Conservation (phyloP, 2,329 filamentous ascomycete genomes). For the Ciborinia camelliae region DNA sequence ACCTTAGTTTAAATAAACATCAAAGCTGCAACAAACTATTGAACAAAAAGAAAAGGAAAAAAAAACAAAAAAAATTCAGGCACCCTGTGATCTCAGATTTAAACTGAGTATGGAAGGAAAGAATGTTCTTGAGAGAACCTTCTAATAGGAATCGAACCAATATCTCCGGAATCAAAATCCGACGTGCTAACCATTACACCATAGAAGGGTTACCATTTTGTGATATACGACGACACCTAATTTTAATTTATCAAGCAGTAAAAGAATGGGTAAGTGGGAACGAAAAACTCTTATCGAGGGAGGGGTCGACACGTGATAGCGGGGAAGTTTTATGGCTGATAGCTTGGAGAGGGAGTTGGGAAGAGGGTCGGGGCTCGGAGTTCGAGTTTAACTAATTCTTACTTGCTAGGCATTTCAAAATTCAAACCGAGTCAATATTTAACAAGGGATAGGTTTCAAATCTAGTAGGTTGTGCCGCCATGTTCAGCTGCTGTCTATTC, state of each 20-base stretch:
- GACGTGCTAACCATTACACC: slow-evolving; percentile 21
- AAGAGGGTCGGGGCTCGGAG: too few relatives aligned
- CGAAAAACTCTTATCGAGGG: background rate
- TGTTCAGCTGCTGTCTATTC: slow-evolving; percentile 1
- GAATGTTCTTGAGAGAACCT: slow-evolving; percentile 16
- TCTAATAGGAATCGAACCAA: slow-evolving; percentile 23
- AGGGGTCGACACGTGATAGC: background rate
- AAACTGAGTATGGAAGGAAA: slow-evolving; percentile 1
- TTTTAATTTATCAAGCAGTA: background rate
- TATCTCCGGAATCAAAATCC: slow-evolving; percentile 21
- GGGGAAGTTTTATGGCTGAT: background rate
- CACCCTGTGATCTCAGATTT: slow-evolving; percentile 2
- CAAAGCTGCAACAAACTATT: too few relatives aligned
- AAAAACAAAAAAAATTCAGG: background rate
- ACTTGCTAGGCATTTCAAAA: background rate
- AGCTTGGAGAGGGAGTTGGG: background rate
- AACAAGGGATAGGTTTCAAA: background rate
- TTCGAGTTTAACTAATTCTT: background rate
- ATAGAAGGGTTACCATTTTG: slow-evolving; percentile 3
- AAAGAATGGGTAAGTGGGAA: background rate
- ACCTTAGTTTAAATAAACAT: too few relatives aligned
- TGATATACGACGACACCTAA: accelerated
- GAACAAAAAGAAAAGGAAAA: background rate
- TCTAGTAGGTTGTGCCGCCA: background rate
- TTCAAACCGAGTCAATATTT: background rate